A percentile compares a stretch with the other conserved stretches of the same genome.
phyloP scores from a whole-genome alignment of 2,329 filamentous ascomycete species.

The Apiospora saccharicola region DNA sequence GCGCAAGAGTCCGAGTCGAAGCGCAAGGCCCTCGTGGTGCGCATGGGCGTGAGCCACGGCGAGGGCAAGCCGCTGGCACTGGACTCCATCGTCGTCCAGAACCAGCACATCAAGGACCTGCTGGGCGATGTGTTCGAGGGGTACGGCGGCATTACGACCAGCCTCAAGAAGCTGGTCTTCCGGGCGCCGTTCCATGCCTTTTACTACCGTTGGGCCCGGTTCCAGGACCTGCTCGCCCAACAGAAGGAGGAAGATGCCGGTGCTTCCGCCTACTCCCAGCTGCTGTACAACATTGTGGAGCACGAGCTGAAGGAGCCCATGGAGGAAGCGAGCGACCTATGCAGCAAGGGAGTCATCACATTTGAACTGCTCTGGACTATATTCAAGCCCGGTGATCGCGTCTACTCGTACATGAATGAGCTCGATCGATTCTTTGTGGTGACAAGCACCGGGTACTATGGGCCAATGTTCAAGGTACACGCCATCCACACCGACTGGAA shows the following conservation, averaged over 20 bases:
- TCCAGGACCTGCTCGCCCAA: slow-evolving; percentile 53
- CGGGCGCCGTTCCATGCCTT: slow-evolving; percentile 67
- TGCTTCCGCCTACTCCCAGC: slow-evolving; percentile 48
- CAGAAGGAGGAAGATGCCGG: slow-evolving; percentile 42
- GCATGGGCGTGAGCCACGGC: slow-evolving; percentile 28
- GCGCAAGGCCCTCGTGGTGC: slow-evolving; percentile 30
- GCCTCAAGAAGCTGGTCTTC: slow-evolving; percentile 68
- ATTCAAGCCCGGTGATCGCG: slow-evolving; percentile 51
- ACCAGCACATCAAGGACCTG: slow-evolving; percentile 64
- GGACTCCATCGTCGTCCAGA: slow-evolving; percentile 70
- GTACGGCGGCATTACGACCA: slow-evolving; percentile 67
- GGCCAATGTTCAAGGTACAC: slow-evolving; percentile 32
- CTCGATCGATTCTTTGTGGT: slow-evolving; percentile 51
- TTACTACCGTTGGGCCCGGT: slow-evolving; percentile 68
- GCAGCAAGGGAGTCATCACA: slow-evolving; percentile 60
- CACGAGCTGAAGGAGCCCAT: slow-evolving; percentile 61
- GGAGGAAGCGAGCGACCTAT: slow-evolving; percentile 57
- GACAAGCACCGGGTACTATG: slow-evolving; percentile 45
- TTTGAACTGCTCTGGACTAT: slow-evolving; percentile 63
- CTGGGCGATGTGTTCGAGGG: slow-evolving; percentile 61
- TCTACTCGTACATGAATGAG: slow-evolving; percentile 41
- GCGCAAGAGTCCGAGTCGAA: slow-evolving; percentile 29
- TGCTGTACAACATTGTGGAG: slow-evolving; percentile 57
- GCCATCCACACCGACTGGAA: slow-evolving; percentile 56
- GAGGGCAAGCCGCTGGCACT: slow-evolving; percentile 20